Evolutionary conservation across 352 stramenopile species (phyloP), one percentile per base, ranked within the genome.

Genomic region (Peronospora farinosa): DNA sequence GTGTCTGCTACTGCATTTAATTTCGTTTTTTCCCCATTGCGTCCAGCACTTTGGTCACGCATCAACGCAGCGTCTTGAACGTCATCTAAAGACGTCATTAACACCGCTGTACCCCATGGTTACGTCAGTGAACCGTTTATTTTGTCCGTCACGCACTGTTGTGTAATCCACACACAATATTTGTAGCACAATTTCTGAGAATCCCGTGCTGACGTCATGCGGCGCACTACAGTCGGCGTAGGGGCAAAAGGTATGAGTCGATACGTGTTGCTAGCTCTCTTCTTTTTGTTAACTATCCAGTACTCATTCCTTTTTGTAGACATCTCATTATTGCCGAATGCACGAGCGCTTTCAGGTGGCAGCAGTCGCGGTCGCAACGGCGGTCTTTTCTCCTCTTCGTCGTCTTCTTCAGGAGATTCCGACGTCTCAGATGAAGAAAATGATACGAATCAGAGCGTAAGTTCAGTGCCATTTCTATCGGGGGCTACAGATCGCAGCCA

Each of bases 301-400:
- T 47, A 17, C 8, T n/a, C 21, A 33, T 39, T 47, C 31, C n/a
- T n/a, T 50, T 2, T 31, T 40, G 1, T 25, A 70, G 62, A 67
- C 21, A n/a, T 12, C 17, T 16, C 43, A 5, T 36, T 64, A 12
- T 56, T 70, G 33, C 37, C 57, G 7, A 67, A 35, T 44, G 46
- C 43, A 23, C 43, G 40, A 36, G 52, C 42, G 17, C 19, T 42
- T 32, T 27, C 47, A 7, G 47, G 32, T n/a, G 44, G 44, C 52
- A 64, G 33, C 32, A 56, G 45, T 55, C 57, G 57, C 3, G 54
- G 53, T n/a, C 63, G 63, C 35, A 68, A 68, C 19, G 63, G 63
- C 16, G 63, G 63, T 5, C 54, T 72, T 50, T 72, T 72, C 50
- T 72, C 63, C 6, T 72, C 63, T 31, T 72, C 63, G 10, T 72